phyloP scores from a whole-genome alignment of 495 filamentous ascomycete species.

The Pseudomonodictys pantanalensis region DNA sequence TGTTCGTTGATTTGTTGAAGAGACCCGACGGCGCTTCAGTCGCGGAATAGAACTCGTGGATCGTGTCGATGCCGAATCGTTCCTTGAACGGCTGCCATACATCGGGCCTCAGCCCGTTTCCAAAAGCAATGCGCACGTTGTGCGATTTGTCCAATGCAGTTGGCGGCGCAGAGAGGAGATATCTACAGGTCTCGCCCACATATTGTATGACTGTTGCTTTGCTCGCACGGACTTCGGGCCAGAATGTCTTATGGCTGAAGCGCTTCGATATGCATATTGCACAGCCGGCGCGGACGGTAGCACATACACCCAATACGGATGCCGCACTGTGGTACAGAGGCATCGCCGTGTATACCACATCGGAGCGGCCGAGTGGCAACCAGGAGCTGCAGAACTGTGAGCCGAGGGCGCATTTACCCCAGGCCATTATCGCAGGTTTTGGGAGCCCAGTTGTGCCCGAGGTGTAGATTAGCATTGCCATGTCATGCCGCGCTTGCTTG shows the following conservation, averaged over 20 bases:
- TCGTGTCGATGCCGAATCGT: slow-evolving; percentile 75
- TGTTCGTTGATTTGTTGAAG: slow-evolving; percentile 75
- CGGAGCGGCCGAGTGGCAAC: slow-evolving; percentile 55
- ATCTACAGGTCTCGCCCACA: slow-evolving; percentile 91
- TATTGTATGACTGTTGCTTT: slow-evolving; percentile 87
- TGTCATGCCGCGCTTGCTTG: slow-evolving; percentile 30
- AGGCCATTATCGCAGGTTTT: slow-evolving; percentile 82
- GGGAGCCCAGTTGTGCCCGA: slow-evolving; percentile 61
- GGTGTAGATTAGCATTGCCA: slow-evolving; percentile 42
- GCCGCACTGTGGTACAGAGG: slow-evolving; percentile 92
- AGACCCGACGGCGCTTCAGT: slow-evolving; percentile 74
- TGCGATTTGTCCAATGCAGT: slow-evolving; percentile 72
- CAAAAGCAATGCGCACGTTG: slow-evolving; percentile 75
- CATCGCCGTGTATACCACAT: slow-evolving; percentile 92
- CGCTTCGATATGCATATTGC: slow-evolving; percentile 73
- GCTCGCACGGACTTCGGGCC: slow-evolving; percentile 69
- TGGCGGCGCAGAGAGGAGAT: slow-evolving; percentile 73
- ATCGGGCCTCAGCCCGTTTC: slow-evolving; percentile 90
- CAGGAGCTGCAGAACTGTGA: slow-evolving; percentile 55
- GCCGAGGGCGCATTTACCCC: slow-evolving; percentile 62
- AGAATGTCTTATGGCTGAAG: slow-evolving; percentile 81
- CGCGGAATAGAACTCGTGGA: slow-evolving; percentile 87
- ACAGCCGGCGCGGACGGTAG: slow-evolving; percentile 56
- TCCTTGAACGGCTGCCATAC: slow-evolving; percentile 86
- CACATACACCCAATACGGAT: slow-evolving; percentile 63